Base-by-base conservation (phyloP, 805 yeast genomes). In the Candida parachauliodes region DNA sequence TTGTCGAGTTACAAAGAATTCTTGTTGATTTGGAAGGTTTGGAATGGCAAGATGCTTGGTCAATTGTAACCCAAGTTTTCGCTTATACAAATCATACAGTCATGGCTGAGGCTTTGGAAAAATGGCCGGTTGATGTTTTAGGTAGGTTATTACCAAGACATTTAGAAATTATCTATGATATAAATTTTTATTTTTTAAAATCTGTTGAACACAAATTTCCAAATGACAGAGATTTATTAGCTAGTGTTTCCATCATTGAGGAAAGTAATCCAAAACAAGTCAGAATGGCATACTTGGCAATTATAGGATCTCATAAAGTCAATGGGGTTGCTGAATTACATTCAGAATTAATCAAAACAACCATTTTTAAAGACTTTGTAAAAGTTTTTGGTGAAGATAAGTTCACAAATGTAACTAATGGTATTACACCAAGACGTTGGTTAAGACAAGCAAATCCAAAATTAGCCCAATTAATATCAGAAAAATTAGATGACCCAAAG, bases 391-490 rank as follows among this genome's bases (percentile, higher is more conserved):
- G 97, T 34, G 54, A 72, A 16, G 86, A 85, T 45, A 86, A 84
- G 63, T 88, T 88, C 63, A 85, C 86, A 36, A 88, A 88, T 53
- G 96, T 88, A 44, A 88, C 97, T 34, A 88, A 88, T 60, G 97
- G 97, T 66, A 80, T 88, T 55, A 88, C 97, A 2, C 96, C 96
- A 50, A 80, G 97, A 73, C 81, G 97, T 66, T 88, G 97, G 97
- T 75, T 88, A 57, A 81, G 79, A 58, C 95, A 88, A 66, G 95
- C 96, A 35, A 89, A 88, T 61, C 96, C 97, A 8, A 72, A 70
- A 48, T 70, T 88, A 50, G 75, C 93, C 12, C 67, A 63, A n/a
- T 72, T 88, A 48, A 89, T 89, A 55, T 73, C 85, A 29, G 72
- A 78, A 36, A 79, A 79, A 49, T 70, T 88, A 37, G 81, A 88